Percentiles rank a stretch among this genome's conserved stretches.
These are phyloP conservation scores for Neoarthrinium moseri DNA, from an alignment of 2,329 filamentous ascomycete species.

Conservation along the genomic window DNA sequence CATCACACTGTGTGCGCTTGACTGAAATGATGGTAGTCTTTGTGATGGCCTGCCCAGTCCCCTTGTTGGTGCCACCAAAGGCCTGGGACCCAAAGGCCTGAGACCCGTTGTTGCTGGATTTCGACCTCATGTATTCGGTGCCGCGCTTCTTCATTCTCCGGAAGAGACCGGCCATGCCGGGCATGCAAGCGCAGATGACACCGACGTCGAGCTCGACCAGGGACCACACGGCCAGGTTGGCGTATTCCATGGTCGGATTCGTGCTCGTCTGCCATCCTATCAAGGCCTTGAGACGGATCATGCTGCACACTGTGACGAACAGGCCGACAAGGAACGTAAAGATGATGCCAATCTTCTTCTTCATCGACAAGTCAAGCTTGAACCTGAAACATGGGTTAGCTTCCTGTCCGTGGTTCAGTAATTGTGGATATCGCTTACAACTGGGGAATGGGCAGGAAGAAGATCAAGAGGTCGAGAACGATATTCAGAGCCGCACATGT, in stretches of 20 bases:
- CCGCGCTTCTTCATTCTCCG: slow-evolving; percentile 13
- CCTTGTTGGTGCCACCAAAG: background rate
- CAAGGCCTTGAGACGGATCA: slow-evolving; percentile 10
- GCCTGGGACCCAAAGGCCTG: background rate
- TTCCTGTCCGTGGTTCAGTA: no score
- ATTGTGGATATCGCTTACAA: no score
- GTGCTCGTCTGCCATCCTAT: slow-evolving; percentile 9
- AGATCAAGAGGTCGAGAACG: slow-evolving; percentile 11
- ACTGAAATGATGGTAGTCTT: slow-evolving; percentile 12
- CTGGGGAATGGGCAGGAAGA: slow-evolving; percentile 13
- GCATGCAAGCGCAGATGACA: slow-evolving; percentile 14
- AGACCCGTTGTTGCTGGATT: slow-evolving; percentile 10
- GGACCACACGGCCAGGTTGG: slow-evolving; percentile 11
- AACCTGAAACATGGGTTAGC: slow-evolving; percentile 4
- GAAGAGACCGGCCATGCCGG: slow-evolving; percentile 12
- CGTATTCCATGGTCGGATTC: slow-evolving; percentile 10
- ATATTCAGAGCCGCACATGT: slow-evolving; percentile 10
- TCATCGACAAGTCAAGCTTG: slow-evolving; percentile 9
- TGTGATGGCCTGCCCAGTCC: slow-evolving; percentile 6
- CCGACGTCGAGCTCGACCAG: slow-evolving; percentile 12
- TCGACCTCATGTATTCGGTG: slow-evolving; percentile 15
- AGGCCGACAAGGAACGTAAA: slow-evolving; percentile 26
- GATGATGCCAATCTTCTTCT: slow-evolving; percentile 16
- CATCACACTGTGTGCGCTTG: slow-evolving; percentile 5
- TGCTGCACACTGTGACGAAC: slow-evolving; percentile 14